Percentiles rank a stretch among this genome's conserved stretches.
Conservation (phyloP, 1,139 yeast genomes). For the Martiniozyma asiatica region DNA sequence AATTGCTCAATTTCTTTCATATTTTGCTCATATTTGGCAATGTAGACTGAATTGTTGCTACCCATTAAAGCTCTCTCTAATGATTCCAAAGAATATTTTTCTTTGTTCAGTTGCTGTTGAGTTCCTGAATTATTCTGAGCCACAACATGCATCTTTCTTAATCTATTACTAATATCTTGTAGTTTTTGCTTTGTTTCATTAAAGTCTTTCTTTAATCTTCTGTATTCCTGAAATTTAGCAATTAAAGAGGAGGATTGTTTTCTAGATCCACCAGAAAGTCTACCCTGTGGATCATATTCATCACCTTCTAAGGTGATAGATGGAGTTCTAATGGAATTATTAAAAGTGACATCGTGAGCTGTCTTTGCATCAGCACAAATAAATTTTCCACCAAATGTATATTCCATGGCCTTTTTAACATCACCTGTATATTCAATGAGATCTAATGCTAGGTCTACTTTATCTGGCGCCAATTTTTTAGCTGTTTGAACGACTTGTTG, state of each 20-base stretch:
- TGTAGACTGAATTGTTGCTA: constrained; percentile 41
- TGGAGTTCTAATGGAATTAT: constrained; percentile 66
- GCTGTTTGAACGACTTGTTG: constrained; percentile 41
- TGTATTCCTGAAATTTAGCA: constrained; percentile 56
- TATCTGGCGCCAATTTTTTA: constrained; percentile 60
- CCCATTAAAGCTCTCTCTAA: constrained; percentile 48
- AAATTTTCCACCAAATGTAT: constrained; percentile 79
- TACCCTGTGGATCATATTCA: constrained; percentile 91
- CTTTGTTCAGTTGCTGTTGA: constrained; percentile 55
- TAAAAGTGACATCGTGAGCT: constrained; percentile 79
- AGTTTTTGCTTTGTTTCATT: constrained; percentile 30
- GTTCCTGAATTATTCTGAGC: constrained; percentile 43
- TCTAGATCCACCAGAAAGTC: constrained; percentile 90
- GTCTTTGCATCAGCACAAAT: constrained; percentile 80
- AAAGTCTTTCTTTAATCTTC: constrained; percentile 34
- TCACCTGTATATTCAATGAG: constrained; percentile 64
- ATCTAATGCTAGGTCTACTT: constrained; percentile 79
- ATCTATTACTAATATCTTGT: constrained; percentile 27
- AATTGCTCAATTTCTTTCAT: constrained; percentile 38
- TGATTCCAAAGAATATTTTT: constrained; percentile 55
- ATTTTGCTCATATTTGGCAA: constrained; percentile 38
- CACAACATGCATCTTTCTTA: constrained; percentile 34
- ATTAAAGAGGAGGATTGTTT: constrained; percentile 47
- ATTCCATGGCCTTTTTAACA: constrained; percentile 75
- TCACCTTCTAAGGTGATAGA: constrained; percentile 95